Conservation (phyloP, 257 asterid species). For the Solanum acaule region DNA sequence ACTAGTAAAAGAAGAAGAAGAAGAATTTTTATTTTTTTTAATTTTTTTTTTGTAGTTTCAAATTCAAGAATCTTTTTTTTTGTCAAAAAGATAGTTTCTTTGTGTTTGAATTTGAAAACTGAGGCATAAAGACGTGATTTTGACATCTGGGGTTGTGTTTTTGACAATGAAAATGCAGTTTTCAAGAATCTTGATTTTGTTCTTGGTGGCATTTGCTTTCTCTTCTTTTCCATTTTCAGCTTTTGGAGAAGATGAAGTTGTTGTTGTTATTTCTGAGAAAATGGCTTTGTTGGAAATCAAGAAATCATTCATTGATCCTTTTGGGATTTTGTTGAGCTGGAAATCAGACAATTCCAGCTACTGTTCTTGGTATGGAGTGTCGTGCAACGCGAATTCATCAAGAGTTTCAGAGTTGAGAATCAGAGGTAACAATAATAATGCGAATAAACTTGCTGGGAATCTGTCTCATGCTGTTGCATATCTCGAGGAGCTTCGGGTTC, state of each 20-base stretch:
- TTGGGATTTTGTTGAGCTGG: slow-evolving; percentile 61
- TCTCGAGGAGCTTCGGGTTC: slow-evolving; percentile 49
- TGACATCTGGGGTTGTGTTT: not conserved
- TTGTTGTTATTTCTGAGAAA: slow-evolving; percentile 37
- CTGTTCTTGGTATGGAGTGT: slow-evolving; percentile 74
- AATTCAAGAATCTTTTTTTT: not conserved
- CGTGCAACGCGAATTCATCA: slow-evolving; percentile 49
- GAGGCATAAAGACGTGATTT: not conserved
- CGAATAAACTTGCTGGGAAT: slow-evolving; percentile 41
- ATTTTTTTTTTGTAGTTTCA: not conserved
- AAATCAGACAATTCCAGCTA: slow-evolving; percentile 26
- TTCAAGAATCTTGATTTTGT: not conserved
- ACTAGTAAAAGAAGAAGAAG: not conserved
- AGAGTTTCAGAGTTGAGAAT: slow-evolving; percentile 66
- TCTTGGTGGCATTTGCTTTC: slow-evolving; percentile 38
- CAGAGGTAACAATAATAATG: slow-evolving; percentile 48
- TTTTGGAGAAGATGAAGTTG: slow-evolving; percentile 14
- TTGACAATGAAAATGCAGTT: not conserved
- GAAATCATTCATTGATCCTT: slow-evolving; percentile 58
- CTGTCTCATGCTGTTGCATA: slow-evolving; percentile 37
- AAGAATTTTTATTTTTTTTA: too few species aligned
- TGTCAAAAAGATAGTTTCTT: not conserved
- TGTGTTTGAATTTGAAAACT: not conserved
- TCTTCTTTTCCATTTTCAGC: slow-evolving; percentile 28
- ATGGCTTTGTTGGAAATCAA: slow-evolving; percentile 75